Conservation (phyloP, 2,329 filamentous ascomycete genomes). For the Fusarium lateritium region DNA sequence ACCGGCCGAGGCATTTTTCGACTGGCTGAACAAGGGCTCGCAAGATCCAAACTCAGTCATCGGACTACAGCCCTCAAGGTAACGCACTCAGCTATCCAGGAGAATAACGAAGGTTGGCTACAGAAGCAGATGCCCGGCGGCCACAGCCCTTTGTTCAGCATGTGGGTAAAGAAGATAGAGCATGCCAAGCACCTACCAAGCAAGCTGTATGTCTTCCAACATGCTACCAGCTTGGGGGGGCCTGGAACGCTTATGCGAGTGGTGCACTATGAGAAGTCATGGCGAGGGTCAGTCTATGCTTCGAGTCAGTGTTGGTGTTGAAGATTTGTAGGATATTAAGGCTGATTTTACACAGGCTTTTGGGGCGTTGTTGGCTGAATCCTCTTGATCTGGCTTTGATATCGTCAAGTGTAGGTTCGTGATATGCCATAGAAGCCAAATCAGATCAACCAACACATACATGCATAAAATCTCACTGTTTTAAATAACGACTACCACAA, state of each 20-base stretch:
- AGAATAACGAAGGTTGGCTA: slow-evolving; percentile 80
- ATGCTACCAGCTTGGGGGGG: slow-evolving; percentile 88
- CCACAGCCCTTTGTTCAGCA: slow-evolving; percentile 88
- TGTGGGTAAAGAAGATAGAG: slow-evolving; percentile 73
- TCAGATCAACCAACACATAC: too few relatives aligned
- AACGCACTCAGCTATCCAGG: slow-evolving; percentile 72
- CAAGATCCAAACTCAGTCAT: slow-evolving; percentile 58
- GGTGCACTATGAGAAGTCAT: slow-evolving; percentile 88
- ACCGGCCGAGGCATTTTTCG: slow-evolving; percentile 78
- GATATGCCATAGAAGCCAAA: too few relatives aligned
- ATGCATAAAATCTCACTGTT: too few relatives aligned
- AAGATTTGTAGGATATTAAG: slow-evolving; percentile 86
- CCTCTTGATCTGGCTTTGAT: neutral
- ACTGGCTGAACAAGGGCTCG: slow-evolving; percentile 74
- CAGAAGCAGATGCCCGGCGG: slow-evolving; percentile 90
- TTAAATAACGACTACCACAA: too few relatives aligned
- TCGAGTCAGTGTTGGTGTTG: slow-evolving; percentile 88
- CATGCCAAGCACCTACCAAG: slow-evolving; percentile 80
- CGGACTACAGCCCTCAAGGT: slow-evolving; percentile 36
- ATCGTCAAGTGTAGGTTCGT: neutral
- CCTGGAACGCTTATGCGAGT: slow-evolving; percentile 88
- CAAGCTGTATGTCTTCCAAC: slow-evolving; percentile 86
- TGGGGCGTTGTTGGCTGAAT: slow-evolving; percentile 60
- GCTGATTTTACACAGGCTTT: slow-evolving; percentile 79
- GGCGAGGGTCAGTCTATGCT: slow-evolving; percentile 80